Base-by-base conservation (phyloP, 2,329 filamentous ascomycete species). In the Penicillium oxalicum region DNA sequence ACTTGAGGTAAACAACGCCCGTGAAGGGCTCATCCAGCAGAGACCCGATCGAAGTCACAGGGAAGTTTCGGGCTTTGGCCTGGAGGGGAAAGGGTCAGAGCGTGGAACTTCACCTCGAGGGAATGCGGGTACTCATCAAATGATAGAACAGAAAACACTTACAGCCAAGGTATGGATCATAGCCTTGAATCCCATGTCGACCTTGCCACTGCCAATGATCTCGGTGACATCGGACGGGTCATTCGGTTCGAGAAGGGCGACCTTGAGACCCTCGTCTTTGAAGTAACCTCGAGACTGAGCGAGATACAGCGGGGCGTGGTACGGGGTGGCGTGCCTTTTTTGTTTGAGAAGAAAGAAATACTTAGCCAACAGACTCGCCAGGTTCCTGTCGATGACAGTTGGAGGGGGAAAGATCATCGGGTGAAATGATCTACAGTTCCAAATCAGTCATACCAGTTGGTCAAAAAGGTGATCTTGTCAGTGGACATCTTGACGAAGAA, bases 401-500 rank as follows among this genome's bases (percentile, higher is more conserved):
- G 33, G 9, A 28, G 2, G 4, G n/a, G 12, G 25, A 6, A 39
- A 38, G 12, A n/a, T 26, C 24, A 34, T 47, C 51, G 36, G 46
- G 41, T 44, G 32, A 36, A 33, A 6, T 40, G 38, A 47, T 39
- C 36, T 40, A 45, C 43, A 40, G 35, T 26, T 44, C 36, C 56
- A 38, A 52, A 38, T 51, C 60, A 53, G 64, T 72, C 72, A 66
- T 80, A 88, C 86, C 86, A 90, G 78, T 90, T 89, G 73, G 85
- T 87, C 68, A 89, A 77, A 74, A 89, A 90, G 45, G 86, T 89
- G 64, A 90, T 88, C 82, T 89, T 89, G 68, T 89, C 86, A 70
- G 84, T 88, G 67, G 86, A 82, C 86, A 89, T 89, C 53, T 67
- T 79, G 73, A 46, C 43, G 44, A 36, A 28, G 61, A 64, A 51